Evolutionary conservation across 345 rosid genomes (phyloP).

Genomic region (Acer yangbiense): DNA sequence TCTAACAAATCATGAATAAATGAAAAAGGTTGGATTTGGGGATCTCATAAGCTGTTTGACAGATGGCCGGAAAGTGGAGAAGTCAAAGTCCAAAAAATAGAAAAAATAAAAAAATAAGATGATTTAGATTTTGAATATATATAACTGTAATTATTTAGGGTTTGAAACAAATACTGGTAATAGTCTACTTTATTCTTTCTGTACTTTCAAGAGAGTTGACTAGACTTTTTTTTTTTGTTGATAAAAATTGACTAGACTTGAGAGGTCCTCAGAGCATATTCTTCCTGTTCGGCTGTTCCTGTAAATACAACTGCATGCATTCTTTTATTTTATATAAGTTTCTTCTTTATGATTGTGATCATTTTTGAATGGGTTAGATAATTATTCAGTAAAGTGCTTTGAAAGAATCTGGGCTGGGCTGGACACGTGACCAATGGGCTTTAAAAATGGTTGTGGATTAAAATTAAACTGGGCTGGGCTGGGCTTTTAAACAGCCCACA

Average conservation of each 20-base stretch:
- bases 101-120: not conserved
- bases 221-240: no score
- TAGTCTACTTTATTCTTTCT: conserved; percentile 16
- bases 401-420: no score
- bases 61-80: conserved; percentile 7
- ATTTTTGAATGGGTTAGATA: no score
- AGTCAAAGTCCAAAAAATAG: conserved; percentile 4
- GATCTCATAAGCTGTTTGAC: conserved; percentile 1
- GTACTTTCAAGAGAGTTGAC: not conserved
- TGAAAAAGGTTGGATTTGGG: conserved; percentile 8
- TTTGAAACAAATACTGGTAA: conserved; percentile 11
- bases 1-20: not conserved
- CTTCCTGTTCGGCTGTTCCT: not conserved
- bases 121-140: conserved; percentile 26
- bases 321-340: conserved; percentile 1
- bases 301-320: not conserved
- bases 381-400: no score
- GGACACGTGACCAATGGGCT: no score
- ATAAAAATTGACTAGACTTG: no score
- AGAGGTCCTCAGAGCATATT: conserved; percentile 9
- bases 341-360: no score
- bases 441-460: no score
- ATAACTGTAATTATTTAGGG: conserved; percentile 11
- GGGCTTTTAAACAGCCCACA: no score
- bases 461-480: no score